These are phyloP conservation scores for Vanderwaltozyma polyspora DNA, from an alignment of 805 yeast genomes.

Conservation along the genomic window DNA sequence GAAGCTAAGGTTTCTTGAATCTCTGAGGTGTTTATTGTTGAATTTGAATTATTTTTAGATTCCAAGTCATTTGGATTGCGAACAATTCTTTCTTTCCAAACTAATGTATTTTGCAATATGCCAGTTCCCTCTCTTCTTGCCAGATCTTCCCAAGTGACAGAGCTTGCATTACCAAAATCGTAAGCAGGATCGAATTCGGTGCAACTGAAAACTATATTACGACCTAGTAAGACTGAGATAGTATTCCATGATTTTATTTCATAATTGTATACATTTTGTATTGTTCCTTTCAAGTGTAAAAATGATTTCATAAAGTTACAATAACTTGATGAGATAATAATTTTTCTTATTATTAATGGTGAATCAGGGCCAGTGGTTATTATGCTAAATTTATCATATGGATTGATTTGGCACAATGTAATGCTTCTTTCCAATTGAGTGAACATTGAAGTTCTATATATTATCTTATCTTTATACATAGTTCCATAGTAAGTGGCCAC, in stretches of 20 bases:
- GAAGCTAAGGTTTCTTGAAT: neutral
- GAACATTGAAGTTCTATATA: constrained; percentile 16
- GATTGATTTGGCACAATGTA: constrained; percentile 18
- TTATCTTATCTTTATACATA: neutral
- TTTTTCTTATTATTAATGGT: constrained; percentile 56
- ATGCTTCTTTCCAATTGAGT: constrained; percentile 12
- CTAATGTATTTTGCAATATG: constrained; percentile 7
- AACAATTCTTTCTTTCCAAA: constrained; percentile 14
- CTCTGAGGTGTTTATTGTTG: neutral
- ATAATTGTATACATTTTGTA: constrained; percentile 4
- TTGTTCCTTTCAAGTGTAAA: constrained; percentile 8
- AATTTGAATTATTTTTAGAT: constrained; percentile 3
- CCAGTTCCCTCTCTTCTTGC: constrained; percentile 12
- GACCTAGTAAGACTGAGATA: constrained; percentile 11
- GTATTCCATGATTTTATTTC: constrained; percentile 12
- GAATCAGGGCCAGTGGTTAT: constrained; percentile 30
- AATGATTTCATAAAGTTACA: constrained; percentile 13
- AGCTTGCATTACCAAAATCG: constrained; percentile 3
- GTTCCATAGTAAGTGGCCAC: no score
- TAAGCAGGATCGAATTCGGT: constrained; percentile 8
- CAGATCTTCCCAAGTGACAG: constrained; percentile 11
- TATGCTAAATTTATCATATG: constrained; percentile 31
- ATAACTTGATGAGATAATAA: constrained; percentile 13
- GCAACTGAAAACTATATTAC: constrained; percentile 7
- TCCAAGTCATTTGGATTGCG: neutral